A percentile compares a stretch with the other conserved stretches of the same genome.
These are phyloP conservation scores for Exophiala phaeomuriformis DNA, from an alignment of 2,329 filamentous ascomycete genomes.

Conservation along the genomic window DNA sequence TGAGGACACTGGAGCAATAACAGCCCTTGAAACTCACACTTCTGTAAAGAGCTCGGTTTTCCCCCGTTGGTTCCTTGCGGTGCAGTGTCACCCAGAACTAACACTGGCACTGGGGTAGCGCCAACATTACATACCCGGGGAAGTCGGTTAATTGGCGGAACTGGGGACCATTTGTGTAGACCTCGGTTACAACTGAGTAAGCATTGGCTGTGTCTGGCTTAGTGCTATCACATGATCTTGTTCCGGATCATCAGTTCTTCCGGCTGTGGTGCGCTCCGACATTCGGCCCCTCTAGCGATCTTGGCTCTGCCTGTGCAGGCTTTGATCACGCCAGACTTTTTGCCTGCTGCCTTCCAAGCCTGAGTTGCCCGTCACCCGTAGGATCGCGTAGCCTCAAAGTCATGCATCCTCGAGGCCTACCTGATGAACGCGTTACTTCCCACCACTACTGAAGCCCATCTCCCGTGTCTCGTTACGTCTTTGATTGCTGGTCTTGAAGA, in stretches of 20 bases:
- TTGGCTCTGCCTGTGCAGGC: neutral
- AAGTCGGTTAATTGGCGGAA: neutral
- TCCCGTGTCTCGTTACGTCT: slow-evolving; percentile 10
- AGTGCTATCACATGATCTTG: neutral
- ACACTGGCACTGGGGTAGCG: no score
- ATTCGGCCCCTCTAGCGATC: neutral
- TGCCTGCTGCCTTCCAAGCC: slow-evolving; percentile 1
- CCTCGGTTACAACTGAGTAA: neutral
- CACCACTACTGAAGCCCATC: slow-evolving; percentile 3
- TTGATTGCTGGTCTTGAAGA: slow-evolving; percentile 15
- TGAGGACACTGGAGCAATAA: neutral
- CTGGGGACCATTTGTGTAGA: neutral
- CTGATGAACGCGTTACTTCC: slow-evolving; percentile 10
- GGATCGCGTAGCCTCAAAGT: neutral
- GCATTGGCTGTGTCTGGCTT: neutral
- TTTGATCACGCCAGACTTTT: neutral
- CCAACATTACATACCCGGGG: neutral
- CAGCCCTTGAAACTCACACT: neutral
- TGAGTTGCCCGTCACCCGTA: neutral
- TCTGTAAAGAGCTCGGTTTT: no score
- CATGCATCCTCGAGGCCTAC: neutral
- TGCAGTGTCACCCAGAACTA: no score
- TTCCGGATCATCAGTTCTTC: neutral
- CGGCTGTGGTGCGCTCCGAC: neutral
- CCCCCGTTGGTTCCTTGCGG: no score